Conservation (phyloP, 2,329 filamentous ascomycete genomes). For the Aspergillus unguis region DNA sequence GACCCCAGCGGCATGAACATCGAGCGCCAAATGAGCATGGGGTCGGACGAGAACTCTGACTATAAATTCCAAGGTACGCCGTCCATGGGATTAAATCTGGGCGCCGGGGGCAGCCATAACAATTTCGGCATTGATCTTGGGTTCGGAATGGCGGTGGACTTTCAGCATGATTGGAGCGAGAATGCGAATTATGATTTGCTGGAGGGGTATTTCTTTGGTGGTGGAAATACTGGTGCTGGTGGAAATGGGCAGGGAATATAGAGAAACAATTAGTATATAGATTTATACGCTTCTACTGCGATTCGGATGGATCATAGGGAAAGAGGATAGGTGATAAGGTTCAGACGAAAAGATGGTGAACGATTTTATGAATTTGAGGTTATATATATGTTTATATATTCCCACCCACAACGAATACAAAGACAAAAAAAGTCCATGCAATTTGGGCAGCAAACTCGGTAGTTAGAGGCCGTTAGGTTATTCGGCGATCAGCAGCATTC, state of each 20-base stretch:
- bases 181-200: slow-evolving; percentile 50
- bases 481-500: slow-evolving; percentile 7
- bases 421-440: background rate
- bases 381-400: background rate
- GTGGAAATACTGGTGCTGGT: slow-evolving; percentile 41
- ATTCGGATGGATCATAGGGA: too few relatives aligned
- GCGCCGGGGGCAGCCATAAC: slow-evolving; percentile 30
- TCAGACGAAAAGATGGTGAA: background rate
- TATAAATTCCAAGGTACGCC: slow-evolving; percentile 29
- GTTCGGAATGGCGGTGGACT: slow-evolving; percentile 45
- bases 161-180: slow-evolving; percentile 50
- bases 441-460: slow-evolving; percentile 18
- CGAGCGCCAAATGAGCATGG: slow-evolving; percentile 24
- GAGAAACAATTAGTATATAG: slow-evolving; percentile 10
- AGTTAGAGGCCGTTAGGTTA: slow-evolving; percentile 10
- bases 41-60: slow-evolving; percentile 29
- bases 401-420: too few relatives aligned
- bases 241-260: slow-evolving; percentile 24
- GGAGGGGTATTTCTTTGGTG: slow-evolving; percentile 56
- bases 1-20: slow-evolving; percentile 36
- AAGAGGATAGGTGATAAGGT: background rate
- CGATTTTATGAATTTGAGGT: background rate
- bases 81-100: slow-evolving; percentile 16
- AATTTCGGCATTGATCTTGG: slow-evolving; percentile 44
- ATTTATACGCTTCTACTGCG: background rate